Percentiles rank a stretch among this genome's conserved stretches.
These are phyloP conservation scores for Phytopythium boreale DNA, from an alignment of 352 stramenopile species.

Conservation along the genomic window DNA sequence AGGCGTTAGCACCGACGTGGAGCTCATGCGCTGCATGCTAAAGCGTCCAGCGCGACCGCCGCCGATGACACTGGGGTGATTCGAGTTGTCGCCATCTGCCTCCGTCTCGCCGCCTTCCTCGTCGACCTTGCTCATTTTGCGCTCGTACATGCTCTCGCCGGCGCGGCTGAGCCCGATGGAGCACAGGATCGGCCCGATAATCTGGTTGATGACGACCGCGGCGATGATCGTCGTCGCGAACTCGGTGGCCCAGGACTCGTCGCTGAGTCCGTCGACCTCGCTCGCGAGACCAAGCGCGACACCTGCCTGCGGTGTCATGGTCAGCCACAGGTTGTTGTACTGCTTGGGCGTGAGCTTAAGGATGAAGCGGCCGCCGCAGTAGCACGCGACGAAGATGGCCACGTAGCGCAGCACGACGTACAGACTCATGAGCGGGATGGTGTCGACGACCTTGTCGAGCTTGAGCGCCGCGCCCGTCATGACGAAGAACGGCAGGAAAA, in stretches of 20 bases:
- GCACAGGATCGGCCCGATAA: conserved; percentile 64
- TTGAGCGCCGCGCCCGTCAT: conserved; percentile 73
- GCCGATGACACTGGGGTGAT: conserved; percentile 3
- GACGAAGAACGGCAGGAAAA: conserved; percentile 77
- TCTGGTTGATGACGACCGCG: conserved; percentile 70
- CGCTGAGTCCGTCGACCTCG: conserved; percentile 49
- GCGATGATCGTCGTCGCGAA: conserved; percentile 65
- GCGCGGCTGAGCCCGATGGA: conserved; percentile 46
- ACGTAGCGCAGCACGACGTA: conserved; percentile 58
- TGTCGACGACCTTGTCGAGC: conserved; percentile 54
- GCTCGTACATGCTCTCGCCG: conserved; percentile 44
- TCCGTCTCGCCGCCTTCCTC: conserved; percentile 11
- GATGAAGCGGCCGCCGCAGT: conserved; percentile 54
- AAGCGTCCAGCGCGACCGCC: not conserved
- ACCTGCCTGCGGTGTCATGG: conserved; percentile 69
- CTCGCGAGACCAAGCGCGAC: conserved; percentile 59
- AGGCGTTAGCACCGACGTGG: conserved; percentile 20
- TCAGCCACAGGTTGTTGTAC: conserved; percentile 78
- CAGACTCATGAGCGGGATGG: conserved; percentile 62
- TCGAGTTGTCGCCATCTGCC: conserved; percentile 4
- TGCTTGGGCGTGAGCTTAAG: conserved; percentile 52
- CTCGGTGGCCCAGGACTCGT: conserved; percentile 47
- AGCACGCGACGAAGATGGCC: conserved; percentile 60
- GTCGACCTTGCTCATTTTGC: conserved; percentile 10
- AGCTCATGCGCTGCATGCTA: conserved; percentile 12